Conservation (phyloP, 1,284 basidiomycete species). For the Ganoderma lingzhi region DNA sequence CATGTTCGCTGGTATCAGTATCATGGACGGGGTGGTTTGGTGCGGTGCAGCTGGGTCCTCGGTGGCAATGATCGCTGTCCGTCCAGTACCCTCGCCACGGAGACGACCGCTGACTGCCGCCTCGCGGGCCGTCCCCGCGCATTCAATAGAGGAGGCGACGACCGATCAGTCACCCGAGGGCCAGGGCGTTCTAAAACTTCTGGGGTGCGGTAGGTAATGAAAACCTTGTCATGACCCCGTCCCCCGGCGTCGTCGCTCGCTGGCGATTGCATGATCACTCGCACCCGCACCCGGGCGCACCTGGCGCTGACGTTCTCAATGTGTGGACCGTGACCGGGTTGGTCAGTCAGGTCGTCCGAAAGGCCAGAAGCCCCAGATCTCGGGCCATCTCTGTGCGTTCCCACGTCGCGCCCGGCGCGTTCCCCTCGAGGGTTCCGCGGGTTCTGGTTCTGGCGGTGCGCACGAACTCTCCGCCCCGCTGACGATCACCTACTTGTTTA, state of each 20-base stretch:
- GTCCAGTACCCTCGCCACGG: not conserved
- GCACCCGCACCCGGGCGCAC: not conserved
- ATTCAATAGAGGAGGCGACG: constrained; percentile 26
- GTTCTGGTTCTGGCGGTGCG: constrained; percentile 24
- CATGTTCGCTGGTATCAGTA: not conserved
- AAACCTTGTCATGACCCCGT: constrained; percentile 30
- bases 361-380: constrained; percentile 1
- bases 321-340: not conserved
- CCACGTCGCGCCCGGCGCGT: constrained; percentile 26
- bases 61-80: not conserved
- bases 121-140: constrained; percentile 18
- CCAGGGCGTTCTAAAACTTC: constrained; percentile 28
- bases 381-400: constrained; percentile 20
- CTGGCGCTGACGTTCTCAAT: not conserved
- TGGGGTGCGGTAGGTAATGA: constrained; percentile 33
- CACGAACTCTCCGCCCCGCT: constrained; percentile 32
- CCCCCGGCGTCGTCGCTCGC: not conserved
- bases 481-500: constrained; percentile 27
- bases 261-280: constrained; percentile 3
- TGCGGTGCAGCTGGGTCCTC: not conserved
- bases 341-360: not conserved
- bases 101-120: not conserved
- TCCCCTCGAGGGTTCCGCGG: constrained; percentile 33
- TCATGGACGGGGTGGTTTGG: not conserved
- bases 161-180: constrained; percentile 4